These are phyloP conservation scores for Pseudevernia furfuracea DNA, from an alignment of 495 filamentous ascomycete genomes.

Conservation along the genomic window DNA sequence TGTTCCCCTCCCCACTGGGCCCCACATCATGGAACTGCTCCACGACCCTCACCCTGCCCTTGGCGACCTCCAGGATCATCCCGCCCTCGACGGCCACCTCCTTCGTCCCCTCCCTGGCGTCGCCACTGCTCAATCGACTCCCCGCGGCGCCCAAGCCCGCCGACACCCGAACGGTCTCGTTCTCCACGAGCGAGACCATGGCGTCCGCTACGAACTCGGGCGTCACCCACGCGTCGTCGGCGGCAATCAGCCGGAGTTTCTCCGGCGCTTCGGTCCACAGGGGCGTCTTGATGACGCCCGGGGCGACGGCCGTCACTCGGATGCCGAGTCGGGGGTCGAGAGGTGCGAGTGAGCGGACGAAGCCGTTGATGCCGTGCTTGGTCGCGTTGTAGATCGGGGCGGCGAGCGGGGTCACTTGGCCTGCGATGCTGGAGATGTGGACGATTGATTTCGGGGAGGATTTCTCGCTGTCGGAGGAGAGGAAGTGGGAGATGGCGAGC, in stretches of 20 bases:
- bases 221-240: conserved; percentile 52
- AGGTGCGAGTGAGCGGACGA: conserved; percentile 46
- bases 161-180: conserved; percentile 32
- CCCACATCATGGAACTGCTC: conserved; percentile 51
- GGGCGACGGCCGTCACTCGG: conserved; percentile 57
- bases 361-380: conserved; percentile 56
- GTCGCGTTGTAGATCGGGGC: conserved; percentile 54
- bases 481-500: conserved; percentile 54
- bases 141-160: conserved; percentile 10
- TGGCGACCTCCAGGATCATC: conserved; percentile 52
- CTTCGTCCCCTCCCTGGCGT: conserved; percentile 3
- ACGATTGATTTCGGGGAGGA: conserved; percentile 43
- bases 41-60: conserved; percentile 47
- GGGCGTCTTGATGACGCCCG: conserved; percentile 59
- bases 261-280: conserved; percentile 63
- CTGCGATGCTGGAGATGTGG: conserved; percentile 57
- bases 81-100: conserved; percentile 33
- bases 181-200: conserved; percentile 55
- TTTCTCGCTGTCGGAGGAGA: conserved; percentile 27
- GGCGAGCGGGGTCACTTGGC: conserved; percentile 43
- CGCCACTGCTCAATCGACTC: not conserved
- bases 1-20: conserved; percentile 42
- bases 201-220: conserved; percentile 57
- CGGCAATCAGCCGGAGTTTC: conserved; percentile 50
- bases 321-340: conserved; percentile 50